These are phyloP conservation scores for Murraya koenigii DNA, from an alignment of 345 rosid species.

Conservation along the genomic window DNA sequence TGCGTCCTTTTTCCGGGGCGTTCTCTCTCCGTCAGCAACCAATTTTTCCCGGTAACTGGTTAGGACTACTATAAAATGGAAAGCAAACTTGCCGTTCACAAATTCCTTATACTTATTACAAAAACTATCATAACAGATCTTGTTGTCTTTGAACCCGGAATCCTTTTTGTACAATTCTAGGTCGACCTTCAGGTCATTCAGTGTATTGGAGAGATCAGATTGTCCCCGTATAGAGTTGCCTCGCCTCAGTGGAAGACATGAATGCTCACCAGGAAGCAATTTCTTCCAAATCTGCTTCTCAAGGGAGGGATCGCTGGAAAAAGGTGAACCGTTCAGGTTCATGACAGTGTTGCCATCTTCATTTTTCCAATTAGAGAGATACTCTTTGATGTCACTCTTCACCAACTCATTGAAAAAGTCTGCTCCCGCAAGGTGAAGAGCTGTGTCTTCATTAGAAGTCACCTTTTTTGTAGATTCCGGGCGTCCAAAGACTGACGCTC, in stretches of 20 bases:
- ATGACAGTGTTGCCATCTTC: too few relatives aligned
- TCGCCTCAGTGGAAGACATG: too few relatives aligned
- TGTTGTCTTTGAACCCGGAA: conserved; percentile 8
- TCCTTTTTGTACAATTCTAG: conserved; percentile 65
- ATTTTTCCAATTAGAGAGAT: too few relatives aligned
- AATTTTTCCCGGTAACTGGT: conserved; percentile 39
- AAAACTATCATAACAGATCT: conserved; percentile 60
- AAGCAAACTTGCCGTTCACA: neutral
- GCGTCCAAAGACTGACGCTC: neutral
- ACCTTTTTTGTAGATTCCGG: neutral
- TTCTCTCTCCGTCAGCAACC: conserved; percentile 48
- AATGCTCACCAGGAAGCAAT: too few relatives aligned
- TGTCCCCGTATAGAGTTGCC: too few relatives aligned
- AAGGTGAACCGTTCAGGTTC: too few relatives aligned
- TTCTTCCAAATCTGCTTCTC: too few relatives aligned
- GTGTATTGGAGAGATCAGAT: conserved; percentile 26
- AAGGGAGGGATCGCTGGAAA: too few relatives aligned
- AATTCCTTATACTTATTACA: conserved; percentile 30
- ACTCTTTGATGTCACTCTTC: too few relatives aligned
- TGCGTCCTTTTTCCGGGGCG: conserved; percentile 43
- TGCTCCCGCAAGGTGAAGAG: too few relatives aligned
- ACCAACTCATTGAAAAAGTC: too few relatives aligned
- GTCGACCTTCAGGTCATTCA: conserved; percentile 35
- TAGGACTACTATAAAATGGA: conserved; percentile 25
- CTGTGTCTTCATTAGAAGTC: neutral